These are phyloP conservation scores for Akanthomyces muscarius DNA, from an alignment of 2,329 filamentous ascomycete species.

Conservation along the genomic window DNA sequence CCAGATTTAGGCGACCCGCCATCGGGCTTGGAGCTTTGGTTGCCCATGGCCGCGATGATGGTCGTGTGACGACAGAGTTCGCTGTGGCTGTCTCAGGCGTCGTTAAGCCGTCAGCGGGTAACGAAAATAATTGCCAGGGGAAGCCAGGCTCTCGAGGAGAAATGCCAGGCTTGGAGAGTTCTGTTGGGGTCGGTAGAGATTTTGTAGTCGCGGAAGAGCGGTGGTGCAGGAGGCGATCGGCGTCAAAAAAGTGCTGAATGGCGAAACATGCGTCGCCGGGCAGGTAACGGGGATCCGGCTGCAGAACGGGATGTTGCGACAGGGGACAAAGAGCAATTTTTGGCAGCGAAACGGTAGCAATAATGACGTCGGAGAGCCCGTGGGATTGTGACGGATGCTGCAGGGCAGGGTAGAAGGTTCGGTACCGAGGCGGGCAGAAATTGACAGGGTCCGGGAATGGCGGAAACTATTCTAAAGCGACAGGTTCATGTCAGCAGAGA, in stretches of 20 bases:
- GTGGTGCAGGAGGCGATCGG: conserved; percentile 3
- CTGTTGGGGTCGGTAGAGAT: neutral
- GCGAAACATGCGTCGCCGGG: conserved; percentile 9
- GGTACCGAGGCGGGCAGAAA: conserved; percentile 12
- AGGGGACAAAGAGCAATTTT: conserved; percentile 9
- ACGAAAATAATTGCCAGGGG: conserved; percentile 16
- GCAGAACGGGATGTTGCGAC: conserved; percentile 9
- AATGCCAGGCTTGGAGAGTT: conserved; percentile 8
- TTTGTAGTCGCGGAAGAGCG: conserved; percentile 6
- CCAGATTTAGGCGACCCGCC: conserved; percentile 43
- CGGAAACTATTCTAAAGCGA: conserved; percentile 8
- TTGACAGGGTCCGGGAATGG: conserved; percentile 15
- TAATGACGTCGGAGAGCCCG: conserved; percentile 14
- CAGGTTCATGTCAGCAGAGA: conserved; percentile 15
- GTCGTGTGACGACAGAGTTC: conserved; percentile 13
- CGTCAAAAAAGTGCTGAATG: conserved; percentile 2
- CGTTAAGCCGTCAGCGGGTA: conserved; percentile 25
- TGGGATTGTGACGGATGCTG: conserved; percentile 6
- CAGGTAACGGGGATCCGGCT: neutral
- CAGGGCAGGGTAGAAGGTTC: conserved; percentile 13
- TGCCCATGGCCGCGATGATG: conserved; percentile 57
- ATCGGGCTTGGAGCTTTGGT: conserved; percentile 64
- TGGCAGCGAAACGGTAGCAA: conserved; percentile 10
- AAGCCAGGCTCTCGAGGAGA: conserved; percentile 19
- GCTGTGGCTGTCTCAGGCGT: conserved; percentile 28